phyloP scores from a whole-genome alignment of 2,329 filamentous ascomycete genomes.

The Talaromyces marneffei region DNA sequence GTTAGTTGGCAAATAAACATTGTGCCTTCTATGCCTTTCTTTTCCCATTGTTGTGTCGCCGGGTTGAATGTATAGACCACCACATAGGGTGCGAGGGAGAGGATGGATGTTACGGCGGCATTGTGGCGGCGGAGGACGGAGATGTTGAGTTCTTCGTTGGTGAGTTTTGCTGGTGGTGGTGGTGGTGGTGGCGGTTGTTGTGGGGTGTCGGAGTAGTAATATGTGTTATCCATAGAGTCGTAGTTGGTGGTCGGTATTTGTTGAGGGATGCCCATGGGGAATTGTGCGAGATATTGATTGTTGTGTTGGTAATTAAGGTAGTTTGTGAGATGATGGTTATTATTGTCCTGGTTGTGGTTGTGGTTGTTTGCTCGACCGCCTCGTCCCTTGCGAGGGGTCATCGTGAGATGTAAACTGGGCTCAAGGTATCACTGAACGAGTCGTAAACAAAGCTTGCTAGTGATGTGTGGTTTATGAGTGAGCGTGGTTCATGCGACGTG shows the following conservation, averaged over 20 bases:
- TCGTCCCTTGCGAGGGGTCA: constrained; percentile 30
- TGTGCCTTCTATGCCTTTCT: constrained; percentile 76
- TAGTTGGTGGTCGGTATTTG: constrained; percentile 47
- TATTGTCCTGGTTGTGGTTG: constrained; percentile 19
- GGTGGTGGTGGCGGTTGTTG: constrained; percentile 18
- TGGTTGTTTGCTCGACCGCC: constrained; percentile 24
- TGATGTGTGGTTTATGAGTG: background rate
- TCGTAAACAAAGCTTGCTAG: background rate
- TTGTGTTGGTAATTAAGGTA: constrained; percentile 13
- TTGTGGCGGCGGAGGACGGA: constrained; percentile 76
- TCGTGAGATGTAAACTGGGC: constrained; percentile 15
- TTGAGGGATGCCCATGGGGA: constrained; percentile 16
- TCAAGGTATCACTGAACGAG: background rate
- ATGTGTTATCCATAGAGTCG: constrained; percentile 56
- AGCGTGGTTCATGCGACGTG: background rate
- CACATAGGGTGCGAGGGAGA: constrained; percentile 76
- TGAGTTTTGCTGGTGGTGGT: constrained; percentile 36
- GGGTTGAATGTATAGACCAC: constrained; percentile 77
- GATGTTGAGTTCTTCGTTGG: constrained; percentile 82
- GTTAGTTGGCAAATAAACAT: constrained; percentile 73
- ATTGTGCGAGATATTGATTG: constrained; percentile 8
- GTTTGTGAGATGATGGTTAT: constrained; percentile 17
- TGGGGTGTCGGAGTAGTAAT: constrained; percentile 40
- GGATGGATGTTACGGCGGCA: constrained; percentile 64
- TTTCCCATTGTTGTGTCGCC: constrained; percentile 67